A percentile compares a stretch with the other conserved stretches of the same genome.
These are phyloP conservation scores for Logfia minima DNA, from an alignment of 129 eudicot species.

Conservation along the genomic window DNA sequence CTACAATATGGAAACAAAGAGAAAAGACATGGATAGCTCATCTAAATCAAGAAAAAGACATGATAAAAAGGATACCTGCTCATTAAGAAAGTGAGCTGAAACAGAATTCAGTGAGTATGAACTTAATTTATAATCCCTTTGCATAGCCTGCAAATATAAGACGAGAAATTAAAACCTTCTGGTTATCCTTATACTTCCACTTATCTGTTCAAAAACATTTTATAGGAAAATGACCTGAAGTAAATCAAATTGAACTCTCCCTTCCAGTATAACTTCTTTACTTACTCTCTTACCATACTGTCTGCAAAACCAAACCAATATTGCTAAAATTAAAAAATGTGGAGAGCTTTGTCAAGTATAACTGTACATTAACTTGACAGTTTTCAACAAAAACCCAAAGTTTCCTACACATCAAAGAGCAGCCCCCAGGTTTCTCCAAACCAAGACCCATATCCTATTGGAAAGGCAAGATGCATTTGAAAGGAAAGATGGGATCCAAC, in stretches of 20 bases:
- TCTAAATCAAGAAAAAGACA: conserved; percentile 14
- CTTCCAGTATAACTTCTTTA: conserved; percentile 89
- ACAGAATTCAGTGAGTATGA: conserved; percentile 97
- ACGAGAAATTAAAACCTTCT: conserved; percentile 2
- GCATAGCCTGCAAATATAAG: conserved; percentile 69
- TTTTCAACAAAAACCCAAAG: background rate
- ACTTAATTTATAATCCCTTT: conserved; percentile 93
- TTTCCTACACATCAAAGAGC: background rate
- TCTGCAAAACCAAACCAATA: conserved; percentile 42
- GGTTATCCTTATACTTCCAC: conserved; percentile 18
- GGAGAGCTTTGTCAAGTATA: conserved; percentile 14
- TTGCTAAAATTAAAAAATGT: conserved; percentile 1
- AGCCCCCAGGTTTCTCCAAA: background rate
- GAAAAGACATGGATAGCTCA: background rate
- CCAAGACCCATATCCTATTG: background rate
- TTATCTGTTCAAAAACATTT: conserved; percentile 11
- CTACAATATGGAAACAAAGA: background rate
- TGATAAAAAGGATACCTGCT: conserved; percentile 58
- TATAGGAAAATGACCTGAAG: conserved; percentile 60
- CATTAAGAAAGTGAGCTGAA: conserved; percentile 92
- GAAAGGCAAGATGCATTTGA: conserved; percentile 15
- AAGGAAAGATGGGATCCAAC: background rate
- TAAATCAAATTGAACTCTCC: conserved; percentile 98
- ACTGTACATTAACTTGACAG: conserved; percentile 10
- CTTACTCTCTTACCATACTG: conserved; percentile 95